Evolutionary conservation across 768 basidiomycete species (phyloP).

Genomic region (Strobilomyces echinocephalus): DNA sequence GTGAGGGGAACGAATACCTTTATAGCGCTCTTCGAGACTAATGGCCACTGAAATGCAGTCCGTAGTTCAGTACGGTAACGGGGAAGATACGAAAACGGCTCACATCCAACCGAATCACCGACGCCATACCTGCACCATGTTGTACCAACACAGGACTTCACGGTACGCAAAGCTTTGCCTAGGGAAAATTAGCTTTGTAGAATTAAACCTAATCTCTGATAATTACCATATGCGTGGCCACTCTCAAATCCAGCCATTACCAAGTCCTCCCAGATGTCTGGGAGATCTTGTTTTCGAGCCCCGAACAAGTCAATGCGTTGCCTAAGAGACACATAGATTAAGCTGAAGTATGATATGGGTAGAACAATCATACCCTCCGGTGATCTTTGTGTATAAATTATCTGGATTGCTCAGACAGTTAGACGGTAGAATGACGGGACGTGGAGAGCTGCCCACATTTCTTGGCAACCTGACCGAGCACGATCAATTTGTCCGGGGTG

Average conservation of each 20-base stretch:
- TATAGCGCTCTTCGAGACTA: constrained; percentile 66
- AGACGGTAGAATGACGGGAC: neutral
- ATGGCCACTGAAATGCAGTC: constrained; percentile 46
- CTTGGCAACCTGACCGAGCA: constrained; percentile 59
- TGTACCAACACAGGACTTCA: constrained; percentile 75
- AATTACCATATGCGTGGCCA: constrained; percentile 69
- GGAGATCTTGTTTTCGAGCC: constrained; percentile 63
- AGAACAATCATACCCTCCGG: constrained; percentile 30
- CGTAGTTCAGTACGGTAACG: neutral
- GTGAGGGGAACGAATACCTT: constrained; percentile 64
- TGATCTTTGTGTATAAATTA: constrained; percentile 61
- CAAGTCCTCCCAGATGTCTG: constrained; percentile 63
- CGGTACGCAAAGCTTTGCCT: constrained; percentile 57
- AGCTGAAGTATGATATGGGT: no score
- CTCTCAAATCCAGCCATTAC: constrained; percentile 66
- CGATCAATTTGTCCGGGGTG: constrained; percentile 62
- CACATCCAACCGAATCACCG: constrained; percentile 65
- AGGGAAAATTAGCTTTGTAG: neutral
- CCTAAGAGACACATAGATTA: constrained; percentile 16
- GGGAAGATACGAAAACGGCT: neutral
- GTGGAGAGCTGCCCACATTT: constrained; percentile 39
- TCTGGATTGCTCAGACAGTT: constrained; percentile 22
- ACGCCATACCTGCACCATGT: constrained; percentile 69
- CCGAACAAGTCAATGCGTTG: constrained; percentile 72
- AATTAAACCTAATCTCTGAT: neutral